Evolutionary conservation across 441 rosid species (phyloP).

Genomic region (Erodium trifolium): DNA sequence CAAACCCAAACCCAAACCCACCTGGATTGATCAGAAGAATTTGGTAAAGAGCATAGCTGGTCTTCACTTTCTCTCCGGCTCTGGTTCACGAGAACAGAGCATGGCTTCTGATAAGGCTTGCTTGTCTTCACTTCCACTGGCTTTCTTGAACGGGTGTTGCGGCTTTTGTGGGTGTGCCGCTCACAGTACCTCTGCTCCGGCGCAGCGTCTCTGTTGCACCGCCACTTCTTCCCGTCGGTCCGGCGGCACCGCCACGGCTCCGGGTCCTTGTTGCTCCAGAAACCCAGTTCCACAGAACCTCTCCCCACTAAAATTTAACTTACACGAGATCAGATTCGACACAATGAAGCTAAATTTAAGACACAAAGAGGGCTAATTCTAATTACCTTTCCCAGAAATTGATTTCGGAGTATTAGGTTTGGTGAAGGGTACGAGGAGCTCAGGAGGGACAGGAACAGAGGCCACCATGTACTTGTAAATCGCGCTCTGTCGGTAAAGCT

Average conservation of each 20-base stretch:
- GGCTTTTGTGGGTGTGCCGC: conserved; percentile 60
- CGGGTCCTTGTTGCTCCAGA: conserved; percentile 6
- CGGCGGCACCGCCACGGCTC: conserved; percentile 68
- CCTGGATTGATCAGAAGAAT: no score
- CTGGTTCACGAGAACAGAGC: conserved; percentile 5
- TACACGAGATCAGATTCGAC: neutral
- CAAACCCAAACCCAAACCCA: no score
- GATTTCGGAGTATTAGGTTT: conserved; percentile 18
- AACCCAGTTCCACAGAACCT: neutral
- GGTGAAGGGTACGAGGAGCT: conserved; percentile 37
- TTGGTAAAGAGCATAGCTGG: no score
- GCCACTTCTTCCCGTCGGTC: conserved; percentile 75
- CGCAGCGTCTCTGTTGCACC: conserved; percentile 60
- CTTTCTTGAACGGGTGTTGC: conserved; percentile 75
- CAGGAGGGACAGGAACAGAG: conserved; percentile 49
- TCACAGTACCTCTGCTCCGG: conserved; percentile 66
- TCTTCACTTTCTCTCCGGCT: no score
- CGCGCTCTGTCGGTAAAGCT: conserved; percentile 48
- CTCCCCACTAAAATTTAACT: neutral
- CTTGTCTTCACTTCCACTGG: conserved; percentile 33
- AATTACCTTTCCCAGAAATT: conserved; percentile 23
- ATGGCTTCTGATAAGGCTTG: conserved; percentile 22
- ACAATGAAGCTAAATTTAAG: neutral
- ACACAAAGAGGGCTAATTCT: neutral
- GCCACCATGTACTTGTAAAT: conserved; percentile 49